These are phyloP conservation scores for Globisporangium parvum DNA, from an alignment of 352 stramenopile species.

Conservation along the genomic window DNA sequence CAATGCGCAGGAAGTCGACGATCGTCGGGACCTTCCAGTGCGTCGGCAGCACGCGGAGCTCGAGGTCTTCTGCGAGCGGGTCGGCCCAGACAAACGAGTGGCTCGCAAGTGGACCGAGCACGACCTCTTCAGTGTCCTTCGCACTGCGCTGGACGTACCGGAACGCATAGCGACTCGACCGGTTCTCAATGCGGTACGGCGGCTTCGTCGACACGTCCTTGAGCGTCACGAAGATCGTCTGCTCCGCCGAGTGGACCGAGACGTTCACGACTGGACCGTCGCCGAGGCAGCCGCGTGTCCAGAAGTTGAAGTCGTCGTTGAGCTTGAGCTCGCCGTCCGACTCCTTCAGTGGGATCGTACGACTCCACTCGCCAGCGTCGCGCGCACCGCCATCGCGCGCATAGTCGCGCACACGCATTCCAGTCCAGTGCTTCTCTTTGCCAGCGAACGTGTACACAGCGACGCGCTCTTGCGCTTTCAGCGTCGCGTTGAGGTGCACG, in stretches of 20 bases:
- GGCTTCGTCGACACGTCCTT: slow-evolving; percentile 63
- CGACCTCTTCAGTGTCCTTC: slow-evolving; percentile 56
- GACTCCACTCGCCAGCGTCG: slow-evolving; percentile 54
- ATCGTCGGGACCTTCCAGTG: slow-evolving; percentile 66
- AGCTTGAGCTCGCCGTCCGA: slow-evolving; percentile 28
- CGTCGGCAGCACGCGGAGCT: slow-evolving; percentile 51
- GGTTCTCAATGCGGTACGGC: slow-evolving; percentile 83
- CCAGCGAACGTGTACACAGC: slow-evolving; percentile 67
- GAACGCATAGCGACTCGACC: slow-evolving; percentile 63
- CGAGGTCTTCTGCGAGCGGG: slow-evolving; percentile 41
- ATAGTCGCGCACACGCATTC: slow-evolving; percentile 60
- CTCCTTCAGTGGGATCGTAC: slow-evolving; percentile 32
- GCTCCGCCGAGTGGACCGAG: slow-evolving; percentile 44
- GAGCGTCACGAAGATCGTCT: slow-evolving; percentile 67
- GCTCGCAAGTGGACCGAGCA: slow-evolving; percentile 58
- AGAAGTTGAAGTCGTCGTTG: slow-evolving; percentile 44
- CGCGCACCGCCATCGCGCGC: slow-evolving; percentile 28
- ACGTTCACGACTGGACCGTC: slow-evolving; percentile 72
- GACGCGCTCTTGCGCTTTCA: slow-evolving; percentile 48
- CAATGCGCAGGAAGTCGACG: slow-evolving; percentile 75
- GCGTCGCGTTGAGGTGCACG: slow-evolving; percentile 27
- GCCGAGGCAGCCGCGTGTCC: slow-evolving; percentile 63
- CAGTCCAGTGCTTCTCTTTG: slow-evolving; percentile 64
- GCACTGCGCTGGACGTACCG: slow-evolving; percentile 64
- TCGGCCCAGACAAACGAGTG: slow-evolving; percentile 83